Percentiles rank a stretch among this genome's conserved stretches.
These are phyloP conservation scores for Gossypium turneri DNA, from an alignment of 345 rosid species.

Conservation along the genomic window DNA sequence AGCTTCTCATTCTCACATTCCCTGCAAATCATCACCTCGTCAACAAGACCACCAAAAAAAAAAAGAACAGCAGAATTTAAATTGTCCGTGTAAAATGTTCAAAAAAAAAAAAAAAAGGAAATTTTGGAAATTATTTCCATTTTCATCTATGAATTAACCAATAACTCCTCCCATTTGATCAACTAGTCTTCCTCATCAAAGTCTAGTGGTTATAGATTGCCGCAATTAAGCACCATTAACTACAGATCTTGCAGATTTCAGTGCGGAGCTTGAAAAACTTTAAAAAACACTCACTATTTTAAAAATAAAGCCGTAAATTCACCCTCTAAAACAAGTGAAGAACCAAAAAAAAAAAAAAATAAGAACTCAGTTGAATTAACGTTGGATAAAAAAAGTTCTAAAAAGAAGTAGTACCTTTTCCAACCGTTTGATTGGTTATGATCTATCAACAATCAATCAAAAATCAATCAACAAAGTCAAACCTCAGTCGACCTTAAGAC, in stretches of 20 bases:
- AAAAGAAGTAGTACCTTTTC: background rate
- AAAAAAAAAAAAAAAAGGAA: background rate
- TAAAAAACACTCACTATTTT: background rate
- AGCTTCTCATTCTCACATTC: slow-evolving; percentile 11
- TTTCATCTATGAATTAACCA: background rate
- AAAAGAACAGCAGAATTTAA: background rate
- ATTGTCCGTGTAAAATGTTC: background rate
- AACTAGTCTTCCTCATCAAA: background rate
- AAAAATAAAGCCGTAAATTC: slow-evolving; percentile 1
- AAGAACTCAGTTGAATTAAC: background rate
- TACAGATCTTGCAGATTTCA: slow-evolving; percentile 2
- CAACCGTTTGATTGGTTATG: background rate
- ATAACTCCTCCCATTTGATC: background rate
- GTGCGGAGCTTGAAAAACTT: background rate
- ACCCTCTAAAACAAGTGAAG: slow-evolving; percentile 5
- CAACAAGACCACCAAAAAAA: background rate
- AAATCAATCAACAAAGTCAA: slow-evolving; percentile 16
- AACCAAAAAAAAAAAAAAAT: background rate
- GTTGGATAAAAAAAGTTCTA: background rate
- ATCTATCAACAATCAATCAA: slow-evolving; percentile 13
- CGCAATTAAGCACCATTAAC: background rate
- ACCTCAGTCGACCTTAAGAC: background rate
- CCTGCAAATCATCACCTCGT: slow-evolving; percentile 10
- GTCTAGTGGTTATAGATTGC: background rate
- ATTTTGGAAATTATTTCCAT: background rate